These are phyloP conservation scores for Tagetes patula DNA, from an alignment of 129 eudicot genomes.

Conservation along the genomic window DNA sequence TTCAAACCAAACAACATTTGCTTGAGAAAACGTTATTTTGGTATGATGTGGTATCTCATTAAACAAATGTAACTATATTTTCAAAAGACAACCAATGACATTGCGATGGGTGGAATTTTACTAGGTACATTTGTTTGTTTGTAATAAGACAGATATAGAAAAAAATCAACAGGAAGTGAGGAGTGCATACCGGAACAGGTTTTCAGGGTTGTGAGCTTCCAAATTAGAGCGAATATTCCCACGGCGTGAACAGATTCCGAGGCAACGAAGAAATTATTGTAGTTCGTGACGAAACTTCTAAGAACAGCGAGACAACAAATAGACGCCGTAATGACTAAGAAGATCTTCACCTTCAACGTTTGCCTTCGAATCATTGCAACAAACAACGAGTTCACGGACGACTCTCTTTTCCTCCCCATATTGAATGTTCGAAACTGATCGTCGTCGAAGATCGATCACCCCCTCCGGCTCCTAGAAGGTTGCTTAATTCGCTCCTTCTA, in stretches of 20 bases:
- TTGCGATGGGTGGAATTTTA: no score
- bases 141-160: no score
- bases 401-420: slow-evolving; percentile 62
- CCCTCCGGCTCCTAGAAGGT: slow-evolving; percentile 43
- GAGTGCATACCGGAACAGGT: slow-evolving; percentile 63
- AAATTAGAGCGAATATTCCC: slow-evolving; percentile 65
- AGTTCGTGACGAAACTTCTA: slow-evolving; percentile 45
- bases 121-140: no score
- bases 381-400: slow-evolving; percentile 59
- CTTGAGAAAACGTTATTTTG: not conserved
- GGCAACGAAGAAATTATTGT: slow-evolving; percentile 58
- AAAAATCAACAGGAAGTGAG: not conserved
- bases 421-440: not conserved
- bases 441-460: slow-evolving; percentile 17
- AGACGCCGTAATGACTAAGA: slow-evolving; percentile 46
- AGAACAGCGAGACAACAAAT: slow-evolving; percentile 47
- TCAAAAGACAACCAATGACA: no score
- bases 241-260: slow-evolving; percentile 67
- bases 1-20: not conserved
- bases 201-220: slow-evolving; percentile 70
- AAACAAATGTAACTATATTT: no score
- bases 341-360: slow-evolving; percentile 58
- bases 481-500: slow-evolving; percentile 5
- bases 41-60: not conserved
- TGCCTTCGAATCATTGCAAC: slow-evolving; percentile 57